These are phyloP conservation scores for Diaporthe aspalathi DNA, from an alignment of 2,329 filamentous ascomycete genomes.

Conservation along the genomic window DNA sequence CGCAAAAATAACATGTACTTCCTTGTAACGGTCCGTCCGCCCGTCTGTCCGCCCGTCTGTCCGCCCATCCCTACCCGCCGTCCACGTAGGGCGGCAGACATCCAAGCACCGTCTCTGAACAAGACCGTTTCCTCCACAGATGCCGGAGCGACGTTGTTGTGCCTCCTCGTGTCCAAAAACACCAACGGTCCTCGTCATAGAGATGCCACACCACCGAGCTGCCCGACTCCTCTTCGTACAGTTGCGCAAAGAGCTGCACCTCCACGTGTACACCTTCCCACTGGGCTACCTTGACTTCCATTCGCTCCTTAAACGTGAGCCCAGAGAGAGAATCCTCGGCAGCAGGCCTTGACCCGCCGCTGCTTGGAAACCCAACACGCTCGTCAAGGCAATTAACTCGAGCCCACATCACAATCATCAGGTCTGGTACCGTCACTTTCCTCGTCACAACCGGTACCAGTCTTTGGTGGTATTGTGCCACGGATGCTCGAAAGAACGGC, in stretches of 20 bases:
- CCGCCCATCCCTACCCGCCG: background rate
- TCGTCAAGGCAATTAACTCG: background rate
- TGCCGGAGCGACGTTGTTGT: background rate
- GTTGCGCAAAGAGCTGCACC: background rate
- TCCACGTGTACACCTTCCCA: too few relatives aligned
- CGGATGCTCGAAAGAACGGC: background rate
- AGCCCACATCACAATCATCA: background rate
- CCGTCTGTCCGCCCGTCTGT: too few relatives aligned
- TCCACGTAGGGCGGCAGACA: background rate
- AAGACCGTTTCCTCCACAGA: background rate
- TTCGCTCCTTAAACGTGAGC: background rate
- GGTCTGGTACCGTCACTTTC: conserved; percentile 1
- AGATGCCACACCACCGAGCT: background rate
- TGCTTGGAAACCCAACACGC: background rate
- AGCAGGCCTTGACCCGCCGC: background rate
- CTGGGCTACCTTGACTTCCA: background rate
- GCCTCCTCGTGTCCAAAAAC: background rate
- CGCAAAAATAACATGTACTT: too few relatives aligned
- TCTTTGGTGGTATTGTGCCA: conserved; percentile 2
- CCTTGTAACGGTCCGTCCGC: background rate
- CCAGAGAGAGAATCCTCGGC: background rate
- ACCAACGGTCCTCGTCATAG: background rate
- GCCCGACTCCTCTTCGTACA: too few relatives aligned
- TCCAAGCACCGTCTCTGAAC: background rate
- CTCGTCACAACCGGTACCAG: background rate